Percentiles rank a stretch among this genome's conserved stretches.
phyloP scores from a whole-genome alignment of 495 filamentous ascomycete genomes.

The Echria macrotheca region DNA sequence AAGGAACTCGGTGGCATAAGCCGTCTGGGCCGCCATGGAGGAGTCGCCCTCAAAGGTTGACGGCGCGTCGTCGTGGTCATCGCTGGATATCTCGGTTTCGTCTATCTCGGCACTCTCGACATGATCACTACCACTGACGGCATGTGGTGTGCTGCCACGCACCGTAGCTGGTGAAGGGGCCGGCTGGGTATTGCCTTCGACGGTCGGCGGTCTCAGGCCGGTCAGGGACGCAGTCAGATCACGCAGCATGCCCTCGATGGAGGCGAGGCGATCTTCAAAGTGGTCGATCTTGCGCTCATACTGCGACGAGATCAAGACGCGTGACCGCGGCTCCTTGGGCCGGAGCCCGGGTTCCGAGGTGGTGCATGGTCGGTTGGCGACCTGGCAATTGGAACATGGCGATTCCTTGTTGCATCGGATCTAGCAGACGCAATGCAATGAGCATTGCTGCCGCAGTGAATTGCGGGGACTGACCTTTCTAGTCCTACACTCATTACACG shows the following conservation, averaged over 20 bases:
- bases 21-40: conserved; percentile 56
- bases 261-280: conserved; percentile 56
- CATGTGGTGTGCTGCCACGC: neutral
- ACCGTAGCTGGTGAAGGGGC: neutral
- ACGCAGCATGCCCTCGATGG: conserved; percentile 51
- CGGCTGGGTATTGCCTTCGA: neutral
- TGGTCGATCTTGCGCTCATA: conserved; percentile 67
- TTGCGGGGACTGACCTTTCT: conserved; percentile 22
- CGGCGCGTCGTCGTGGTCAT: conserved; percentile 22
- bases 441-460: no score
- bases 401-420: conserved; percentile 64
- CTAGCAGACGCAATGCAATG: conserved; percentile 33
- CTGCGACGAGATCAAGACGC: conserved; percentile 63
- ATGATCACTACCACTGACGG: neutral
- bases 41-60: conserved; percentile 56
- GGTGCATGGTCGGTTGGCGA: conserved; percentile 49
- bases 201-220: neutral
- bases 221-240: conserved; percentile 28
- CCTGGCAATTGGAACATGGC: conserved; percentile 62
- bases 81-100: neutral
- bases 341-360: conserved; percentile 57
- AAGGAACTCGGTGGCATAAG: conserved; percentile 58
- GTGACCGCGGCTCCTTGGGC: conserved; percentile 52
- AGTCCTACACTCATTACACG: conserved; percentile 33
- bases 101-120: conserved; percentile 5